These are phyloP conservation scores for Silene noctiflora DNA, from an alignment of 179 eudicot genomes.

Conservation along the genomic window DNA sequence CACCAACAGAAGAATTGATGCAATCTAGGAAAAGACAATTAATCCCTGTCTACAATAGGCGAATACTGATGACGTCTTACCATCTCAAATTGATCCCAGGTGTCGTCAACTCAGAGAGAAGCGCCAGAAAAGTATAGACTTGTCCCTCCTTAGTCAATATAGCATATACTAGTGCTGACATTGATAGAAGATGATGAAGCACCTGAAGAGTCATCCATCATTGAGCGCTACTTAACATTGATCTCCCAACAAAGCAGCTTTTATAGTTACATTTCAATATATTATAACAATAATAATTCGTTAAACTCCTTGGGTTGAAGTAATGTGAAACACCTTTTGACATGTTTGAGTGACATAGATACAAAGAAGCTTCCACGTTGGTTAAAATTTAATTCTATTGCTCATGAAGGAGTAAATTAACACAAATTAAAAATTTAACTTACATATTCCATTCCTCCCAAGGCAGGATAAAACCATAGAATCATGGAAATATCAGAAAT, in stretches of 20 bases:
- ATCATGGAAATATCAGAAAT: conserved; percentile 49
- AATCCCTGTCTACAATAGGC: neutral
- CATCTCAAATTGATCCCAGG: conserved; percentile 96
- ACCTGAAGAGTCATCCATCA: conserved; percentile 46
- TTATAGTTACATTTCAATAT: neutral
- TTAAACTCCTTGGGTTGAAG: conserved; percentile 2
- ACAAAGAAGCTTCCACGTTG: neutral
- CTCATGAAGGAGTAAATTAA: neutral
- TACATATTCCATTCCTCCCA: conserved; percentile 51
- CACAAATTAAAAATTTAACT: conserved; percentile 19
- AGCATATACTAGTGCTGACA: conserved; percentile 70
- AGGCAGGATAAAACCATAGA: conserved; percentile 44
- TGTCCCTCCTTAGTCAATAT: conserved; percentile 76
- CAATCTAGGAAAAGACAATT: conserved; percentile 15
- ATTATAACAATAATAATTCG: neutral
- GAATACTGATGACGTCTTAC: conserved; percentile 32
- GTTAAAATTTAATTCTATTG: neutral
- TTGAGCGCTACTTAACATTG: neutral
- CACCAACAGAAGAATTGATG: conserved; percentile 21
- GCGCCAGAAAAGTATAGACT: conserved; percentile 74
- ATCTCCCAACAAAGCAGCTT: neutral
- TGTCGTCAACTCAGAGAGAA: conserved; percentile 84
- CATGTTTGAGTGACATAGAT: neutral
- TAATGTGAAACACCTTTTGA: conserved; percentile 1
- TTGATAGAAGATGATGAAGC: conserved; percentile 86